Conservation (phyloP, 352 stramenopile species). For the Phytophthora palmivora region DNA sequence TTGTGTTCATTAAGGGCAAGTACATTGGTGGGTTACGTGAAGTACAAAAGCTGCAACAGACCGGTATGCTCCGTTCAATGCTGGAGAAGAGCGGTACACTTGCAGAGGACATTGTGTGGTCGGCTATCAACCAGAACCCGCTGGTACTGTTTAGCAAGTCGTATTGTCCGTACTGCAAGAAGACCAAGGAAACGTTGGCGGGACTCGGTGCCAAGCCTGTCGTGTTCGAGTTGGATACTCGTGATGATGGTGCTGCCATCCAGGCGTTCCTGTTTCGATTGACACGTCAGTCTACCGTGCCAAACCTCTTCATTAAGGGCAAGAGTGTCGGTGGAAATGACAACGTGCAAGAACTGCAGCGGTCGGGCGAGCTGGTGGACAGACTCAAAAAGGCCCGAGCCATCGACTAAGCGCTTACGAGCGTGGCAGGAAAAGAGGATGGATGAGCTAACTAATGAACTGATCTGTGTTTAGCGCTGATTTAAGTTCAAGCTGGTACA, state of each 20-base stretch:
- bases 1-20: slow-evolving; percentile 96
- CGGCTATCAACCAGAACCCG: slow-evolving; percentile 70
- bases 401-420: slow-evolving; percentile 49
- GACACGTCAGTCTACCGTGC: slow-evolving; percentile 95
- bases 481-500: slow-evolving; percentile 7
- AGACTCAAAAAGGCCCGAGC: slow-evolving; percentile 81
- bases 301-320: slow-evolving; percentile 98
- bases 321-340: slow-evolving; percentile 96
- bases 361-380: slow-evolving; percentile 90
- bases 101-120: slow-evolving; percentile 77
- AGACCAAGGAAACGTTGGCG: slow-evolving; percentile 76
- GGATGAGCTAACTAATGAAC: slow-evolving; percentile 25
- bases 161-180: slow-evolving; percentile 89
- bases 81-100: slow-evolving; percentile 80
- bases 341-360: slow-evolving; percentile 88
- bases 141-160: slow-evolving; percentile 90
- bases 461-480: slow-evolving; percentile 8
- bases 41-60: slow-evolving; percentile 85
- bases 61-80: slow-evolving; percentile 87
- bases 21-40: slow-evolving; percentile 95
- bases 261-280: slow-evolving; percentile 92
- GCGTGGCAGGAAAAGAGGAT: slow-evolving; percentile 5
- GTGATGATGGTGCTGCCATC: slow-evolving; percentile 91
- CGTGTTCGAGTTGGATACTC: slow-evolving; percentile 83
- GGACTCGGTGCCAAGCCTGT: slow-evolving; percentile 64